Base-by-base conservation (phyloP, 768 basidiomycete genomes). In the Amanita rubescens region DNA sequence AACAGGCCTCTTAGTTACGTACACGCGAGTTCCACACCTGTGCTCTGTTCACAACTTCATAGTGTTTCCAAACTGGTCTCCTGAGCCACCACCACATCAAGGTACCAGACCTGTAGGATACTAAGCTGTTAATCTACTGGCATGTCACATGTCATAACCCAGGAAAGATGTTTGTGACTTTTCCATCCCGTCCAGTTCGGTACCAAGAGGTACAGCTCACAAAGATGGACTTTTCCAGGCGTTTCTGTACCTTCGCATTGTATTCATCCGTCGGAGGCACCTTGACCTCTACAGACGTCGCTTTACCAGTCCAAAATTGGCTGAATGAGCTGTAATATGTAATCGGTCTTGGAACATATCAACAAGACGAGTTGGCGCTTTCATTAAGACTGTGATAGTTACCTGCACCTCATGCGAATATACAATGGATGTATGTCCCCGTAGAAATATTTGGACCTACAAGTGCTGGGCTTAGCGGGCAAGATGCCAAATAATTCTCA, bases 331-430 rank as follows among this genome's bases (percentile, higher is more conserved):
- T 63, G 44, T 14, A 65, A 37, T 24, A 57, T 43, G 25, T 54
- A 56, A 32, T 56, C 33, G 12, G 19, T 56, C 55, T 56, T 25
- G 15, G 19, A 20, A 50, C 6, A 20, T 15, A 24, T 15, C 11
- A 22, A 25, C 39, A 9, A 10, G 14, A 10, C 3, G n/a, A 35
- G 33, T 30, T 49, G 15, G 38, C 22, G 11, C n/a, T 43, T n/a
- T 19, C 24, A 9, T 8, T 24, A 17, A 17, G 15, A 17, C 10
- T 15, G 27, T 5, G n/a, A 9, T 11, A 14, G 55, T 19, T n/a
- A 71, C 72, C 65, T 73, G 71, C 19, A 67, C 54, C 55, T 74
- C 73, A 44, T 68, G 65, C 11, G 62, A 62, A 52, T 67, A 70
- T 33, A 72, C 56, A 34, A 70, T 61, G 5, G 71, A 72, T 3